These are phyloP conservation scores for Naumovozyma castellii DNA, from an alignment of 805 yeast genomes.

Conservation along the genomic window DNA sequence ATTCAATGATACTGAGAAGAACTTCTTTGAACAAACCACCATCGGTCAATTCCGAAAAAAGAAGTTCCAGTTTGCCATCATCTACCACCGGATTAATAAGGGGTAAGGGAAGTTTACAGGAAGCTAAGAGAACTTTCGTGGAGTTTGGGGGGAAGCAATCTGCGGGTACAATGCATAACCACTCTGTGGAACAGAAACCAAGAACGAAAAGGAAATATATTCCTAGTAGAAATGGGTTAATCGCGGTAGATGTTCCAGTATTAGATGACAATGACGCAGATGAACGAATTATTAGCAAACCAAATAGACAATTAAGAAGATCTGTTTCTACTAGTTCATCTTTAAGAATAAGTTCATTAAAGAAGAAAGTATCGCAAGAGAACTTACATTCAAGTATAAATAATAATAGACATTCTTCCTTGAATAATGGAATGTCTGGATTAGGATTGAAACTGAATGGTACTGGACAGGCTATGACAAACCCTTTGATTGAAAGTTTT, in stretches of 20 bases:
- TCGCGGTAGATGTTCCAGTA: conserved; percentile 59
- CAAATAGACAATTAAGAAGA: conserved; percentile 5
- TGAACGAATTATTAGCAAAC: background rate
- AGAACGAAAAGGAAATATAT: conserved; percentile 56
- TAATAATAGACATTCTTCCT: background rate
- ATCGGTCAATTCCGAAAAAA: background rate
- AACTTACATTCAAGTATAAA: conserved; percentile 4
- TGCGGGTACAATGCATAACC: conserved; percentile 1
- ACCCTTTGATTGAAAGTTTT: conserved; percentile 16
- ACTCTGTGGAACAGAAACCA: conserved; percentile 14
- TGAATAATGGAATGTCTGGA: background rate
- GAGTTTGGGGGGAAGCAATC: conserved; percentile 29
- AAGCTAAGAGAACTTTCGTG: conserved; percentile 25
- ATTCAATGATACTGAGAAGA: background rate
- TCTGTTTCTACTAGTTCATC: conserved; percentile 9
- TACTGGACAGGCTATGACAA: background rate
- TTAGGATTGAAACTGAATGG: conserved; percentile 1
- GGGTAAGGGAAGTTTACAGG: conserved; percentile 6
- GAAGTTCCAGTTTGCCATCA: background rate
- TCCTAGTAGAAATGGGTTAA: conserved; percentile 65
- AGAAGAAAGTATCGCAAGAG: conserved; percentile 7
- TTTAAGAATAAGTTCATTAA: conserved; percentile 6
- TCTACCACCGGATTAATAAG: background rate
- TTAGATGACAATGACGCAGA: conserved; percentile 9
- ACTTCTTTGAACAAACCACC: conserved; percentile 2